A percentile compares a stretch with the other conserved stretches of the same genome.
Evolutionary conservation across 1,139 yeast genomes (phyloP).

Genomic region (Hansenula lynferdii): DNA sequence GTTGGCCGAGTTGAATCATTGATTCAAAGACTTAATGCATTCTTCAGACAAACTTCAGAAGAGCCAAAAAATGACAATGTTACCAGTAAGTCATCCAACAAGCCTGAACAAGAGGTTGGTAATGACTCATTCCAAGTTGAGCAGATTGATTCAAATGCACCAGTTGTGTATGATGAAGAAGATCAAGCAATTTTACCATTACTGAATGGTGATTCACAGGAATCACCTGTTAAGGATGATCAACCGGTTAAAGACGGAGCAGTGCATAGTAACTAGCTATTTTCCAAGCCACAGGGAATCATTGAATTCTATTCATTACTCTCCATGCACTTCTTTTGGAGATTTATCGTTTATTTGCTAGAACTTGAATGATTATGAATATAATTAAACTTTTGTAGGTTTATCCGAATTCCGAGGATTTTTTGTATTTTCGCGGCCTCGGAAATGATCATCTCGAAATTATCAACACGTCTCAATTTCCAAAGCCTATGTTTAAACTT

Average conservation of each 20-base stretch:
- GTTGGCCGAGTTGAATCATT: neutral
- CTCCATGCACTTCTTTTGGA: neutral
- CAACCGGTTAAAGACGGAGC: neutral
- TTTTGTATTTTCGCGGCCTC: too few species aligned
- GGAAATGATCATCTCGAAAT: too few species aligned
- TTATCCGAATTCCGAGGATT: too few species aligned
- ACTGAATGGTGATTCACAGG: neutral
- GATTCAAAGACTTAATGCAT: neutral
- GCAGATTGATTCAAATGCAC: neutral
- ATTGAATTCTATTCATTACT: neutral
- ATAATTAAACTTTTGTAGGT: too few species aligned
- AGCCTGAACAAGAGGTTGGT: neutral
- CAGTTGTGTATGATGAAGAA: constrained; percentile 1
- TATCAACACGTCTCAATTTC: neutral
- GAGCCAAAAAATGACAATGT: neutral
- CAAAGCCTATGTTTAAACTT: too few species aligned
- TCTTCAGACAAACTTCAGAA: neutral
- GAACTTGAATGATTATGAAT: neutral
- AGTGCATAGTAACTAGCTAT: neutral
- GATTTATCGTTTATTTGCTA: neutral
- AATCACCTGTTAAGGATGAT: neutral
- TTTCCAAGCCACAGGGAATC: neutral
- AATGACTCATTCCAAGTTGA: neutral
- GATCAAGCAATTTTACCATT: neutral
- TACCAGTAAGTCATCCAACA: neutral